A percentile compares a stretch with the other conserved stretches of the same genome.
These are phyloP conservation scores for Primulina eburnea DNA, from an alignment of 257 asterid genomes.

Conservation along the genomic window DNA sequence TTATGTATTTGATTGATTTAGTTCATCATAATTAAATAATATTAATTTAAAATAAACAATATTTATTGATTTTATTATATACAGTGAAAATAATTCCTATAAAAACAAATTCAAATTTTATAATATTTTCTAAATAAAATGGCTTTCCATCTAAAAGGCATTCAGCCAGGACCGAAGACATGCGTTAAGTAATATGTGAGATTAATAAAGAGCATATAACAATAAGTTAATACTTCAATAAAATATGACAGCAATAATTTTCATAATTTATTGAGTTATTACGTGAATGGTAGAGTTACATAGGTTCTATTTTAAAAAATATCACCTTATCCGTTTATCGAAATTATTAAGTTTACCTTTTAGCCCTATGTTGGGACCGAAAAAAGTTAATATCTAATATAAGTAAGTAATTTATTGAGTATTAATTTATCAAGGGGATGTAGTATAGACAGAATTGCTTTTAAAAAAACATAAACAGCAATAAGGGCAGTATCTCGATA, in stretches of 20 bases:
- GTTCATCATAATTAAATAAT: not conserved
- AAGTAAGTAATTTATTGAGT: not conserved
- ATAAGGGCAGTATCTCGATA: not conserved
- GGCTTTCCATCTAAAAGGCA: not conserved
- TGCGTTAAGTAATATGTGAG: no score
- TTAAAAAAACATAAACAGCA: constrained; percentile 11
- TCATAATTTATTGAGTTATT: not conserved
- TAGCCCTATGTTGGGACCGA: not conserved
- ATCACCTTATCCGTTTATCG: not conserved
- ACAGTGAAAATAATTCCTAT: no score
- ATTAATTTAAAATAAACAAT: no score
- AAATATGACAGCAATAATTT: not conserved
- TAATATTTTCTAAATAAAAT: no score
- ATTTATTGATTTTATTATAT: no score
- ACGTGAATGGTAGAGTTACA: not conserved
- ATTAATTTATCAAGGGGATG: not conserved
- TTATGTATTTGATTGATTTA: no score
- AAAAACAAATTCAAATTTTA: no score
- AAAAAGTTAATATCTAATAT: not conserved
- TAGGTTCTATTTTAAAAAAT: no score
- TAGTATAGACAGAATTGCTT: not conserved
- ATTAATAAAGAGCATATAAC: not conserved
- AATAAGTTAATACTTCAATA: no score
- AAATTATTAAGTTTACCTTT: not conserved
- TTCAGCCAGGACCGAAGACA: not conserved